These are phyloP conservation scores for Neoscytalidium dimidiatum DNA, from an alignment of 2,329 filamentous ascomycete genomes.

Conservation along the genomic window DNA sequence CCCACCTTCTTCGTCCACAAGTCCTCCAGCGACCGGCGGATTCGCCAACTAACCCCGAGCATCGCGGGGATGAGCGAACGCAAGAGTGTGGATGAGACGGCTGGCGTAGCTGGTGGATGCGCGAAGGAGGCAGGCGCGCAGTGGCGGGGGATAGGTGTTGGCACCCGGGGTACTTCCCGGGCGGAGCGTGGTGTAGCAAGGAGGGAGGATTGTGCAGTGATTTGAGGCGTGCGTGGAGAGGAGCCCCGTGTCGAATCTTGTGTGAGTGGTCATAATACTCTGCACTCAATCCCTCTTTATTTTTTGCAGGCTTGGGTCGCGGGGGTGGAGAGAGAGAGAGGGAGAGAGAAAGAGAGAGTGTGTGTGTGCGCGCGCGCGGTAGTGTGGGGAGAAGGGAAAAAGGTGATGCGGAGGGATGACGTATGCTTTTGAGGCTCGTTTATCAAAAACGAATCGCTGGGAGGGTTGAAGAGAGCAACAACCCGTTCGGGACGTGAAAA, in stretches of 20 bases:
- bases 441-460: too few relatives aligned
- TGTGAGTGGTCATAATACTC: constrained; percentile 42
- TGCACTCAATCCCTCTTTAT: not conserved
- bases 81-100: constrained; percentile 60
- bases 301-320: too few relatives aligned
- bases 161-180: constrained; percentile 31
- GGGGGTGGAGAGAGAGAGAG: too few relatives aligned
- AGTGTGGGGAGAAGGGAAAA: too few relatives aligned
- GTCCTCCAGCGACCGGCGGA: constrained; percentile 40
- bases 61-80: constrained; percentile 60
- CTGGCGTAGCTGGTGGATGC: constrained; percentile 54
- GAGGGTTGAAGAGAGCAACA: too few relatives aligned
- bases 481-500: too few relatives aligned
- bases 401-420: too few relatives aligned
- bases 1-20: constrained; percentile 60
- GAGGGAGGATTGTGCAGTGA: constrained; percentile 42
- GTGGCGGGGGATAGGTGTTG: constrained; percentile 60
- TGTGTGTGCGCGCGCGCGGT: too few relatives aligned
- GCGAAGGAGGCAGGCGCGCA: constrained; percentile 55
- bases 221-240: constrained; percentile 57
- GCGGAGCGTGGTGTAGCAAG: constrained; percentile 15
- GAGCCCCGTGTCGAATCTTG: constrained; percentile 58
- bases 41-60: constrained; percentile 57
- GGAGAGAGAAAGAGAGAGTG: not conserved
- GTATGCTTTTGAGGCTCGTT: too few relatives aligned